phyloP scores from a whole-genome alignment of 805 yeast genomes.

The Metschnikowia orientalis region DNA sequence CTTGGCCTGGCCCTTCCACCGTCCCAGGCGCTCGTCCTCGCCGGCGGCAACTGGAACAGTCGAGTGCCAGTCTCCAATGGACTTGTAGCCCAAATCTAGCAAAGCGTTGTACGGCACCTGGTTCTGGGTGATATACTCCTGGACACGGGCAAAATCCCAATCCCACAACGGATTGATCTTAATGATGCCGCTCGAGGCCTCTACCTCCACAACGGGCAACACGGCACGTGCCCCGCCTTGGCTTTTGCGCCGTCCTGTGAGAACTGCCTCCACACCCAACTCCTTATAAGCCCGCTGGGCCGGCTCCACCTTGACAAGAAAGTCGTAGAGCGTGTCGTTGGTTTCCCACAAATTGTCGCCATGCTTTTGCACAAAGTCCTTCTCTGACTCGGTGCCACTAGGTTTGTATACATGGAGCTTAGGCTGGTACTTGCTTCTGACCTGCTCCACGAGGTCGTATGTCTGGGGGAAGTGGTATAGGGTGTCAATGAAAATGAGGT shows the following conservation, averaged over 20 bases:
- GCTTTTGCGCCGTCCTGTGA: conserved; percentile 85
- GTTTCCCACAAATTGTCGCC: conserved; percentile 83
- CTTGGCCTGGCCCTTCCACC: conserved; percentile 91
- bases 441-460: conserved; percentile 58
- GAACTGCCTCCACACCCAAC: conserved; percentile 71
- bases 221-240: conserved; percentile 83
- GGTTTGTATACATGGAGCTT: conserved; percentile 69
- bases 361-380: conserved; percentile 59
- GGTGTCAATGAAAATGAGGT: conserved; percentile 84
- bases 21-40: conserved; percentile 93
- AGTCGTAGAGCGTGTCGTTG: conserved; percentile 80
- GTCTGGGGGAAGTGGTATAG: conserved; percentile 96
- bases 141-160: conserved; percentile 76
- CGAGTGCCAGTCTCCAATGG: conserved; percentile 94
- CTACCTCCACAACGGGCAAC: conserved; percentile 73
- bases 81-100: conserved; percentile 80
- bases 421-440: conserved; percentile 52
- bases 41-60: conserved; percentile 86
- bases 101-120: conserved; percentile 83
- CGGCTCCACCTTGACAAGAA: conserved; percentile 88
- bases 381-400: conserved; percentile 46
- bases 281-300: conserved; percentile 77
- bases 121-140: conserved; percentile 60
- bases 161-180: conserved; percentile 86
- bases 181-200: conserved; percentile 60